Conservation (phyloP, 2,329 filamentous ascomycete species). For the Aspergillus sp. region DNA sequence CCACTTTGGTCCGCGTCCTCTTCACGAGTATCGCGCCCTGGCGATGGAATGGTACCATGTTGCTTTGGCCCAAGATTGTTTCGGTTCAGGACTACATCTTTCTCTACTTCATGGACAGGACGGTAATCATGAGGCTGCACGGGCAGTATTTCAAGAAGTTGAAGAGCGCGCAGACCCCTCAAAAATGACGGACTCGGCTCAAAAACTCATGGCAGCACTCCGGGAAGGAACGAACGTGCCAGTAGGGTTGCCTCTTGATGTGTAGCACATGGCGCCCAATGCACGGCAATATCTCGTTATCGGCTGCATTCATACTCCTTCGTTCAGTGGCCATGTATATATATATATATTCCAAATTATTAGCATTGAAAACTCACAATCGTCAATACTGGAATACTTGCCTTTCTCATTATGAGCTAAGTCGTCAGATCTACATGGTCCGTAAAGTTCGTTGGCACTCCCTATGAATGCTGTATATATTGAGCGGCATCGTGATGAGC, state of each 20-base stretch:
- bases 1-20: slow-evolving; percentile 20
- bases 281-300: too few species aligned
- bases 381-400: neutral
- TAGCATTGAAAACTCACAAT: neutral
- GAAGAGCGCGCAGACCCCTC: slow-evolving; percentile 1
- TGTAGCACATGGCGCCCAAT: neutral
- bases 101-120: slow-evolving; percentile 31
- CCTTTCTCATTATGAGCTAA: neutral
- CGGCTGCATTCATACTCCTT: too few species aligned
- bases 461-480: neutral
- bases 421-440: neutral
- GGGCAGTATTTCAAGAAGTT: slow-evolving; percentile 13
- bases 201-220: neutral
- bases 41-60: slow-evolving; percentile 39
- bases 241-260: neutral
- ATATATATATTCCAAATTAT: too few species aligned
- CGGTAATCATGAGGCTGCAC: slow-evolving; percentile 11
- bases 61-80: slow-evolving; percentile 20
- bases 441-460: too few species aligned
- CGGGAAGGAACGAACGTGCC: neutral
- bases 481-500: too few species aligned
- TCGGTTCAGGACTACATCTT: slow-evolving; percentile 26
- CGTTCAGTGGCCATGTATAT: too few species aligned
- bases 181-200: neutral
- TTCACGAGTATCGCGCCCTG: slow-evolving; percentile 25